These are phyloP conservation scores for Dryas alaskensis DNA, from an alignment of 306 rosid species.

Conservation along the genomic window DNA sequence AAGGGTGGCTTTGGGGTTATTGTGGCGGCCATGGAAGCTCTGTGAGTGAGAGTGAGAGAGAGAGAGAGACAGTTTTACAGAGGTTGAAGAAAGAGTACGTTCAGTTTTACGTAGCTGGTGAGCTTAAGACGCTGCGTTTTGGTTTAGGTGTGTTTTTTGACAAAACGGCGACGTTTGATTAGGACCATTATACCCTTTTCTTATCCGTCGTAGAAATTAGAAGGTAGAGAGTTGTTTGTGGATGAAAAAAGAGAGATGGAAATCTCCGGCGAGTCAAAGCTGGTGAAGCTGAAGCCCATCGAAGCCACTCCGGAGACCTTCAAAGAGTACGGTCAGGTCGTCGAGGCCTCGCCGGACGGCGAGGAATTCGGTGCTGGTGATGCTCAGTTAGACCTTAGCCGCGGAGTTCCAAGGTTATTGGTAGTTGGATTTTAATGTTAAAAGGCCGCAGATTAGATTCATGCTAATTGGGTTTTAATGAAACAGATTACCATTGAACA, in stretches of 20 bases:
- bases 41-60: background rate
- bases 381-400: slow-evolving; percentile 74
- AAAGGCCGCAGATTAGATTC: background rate
- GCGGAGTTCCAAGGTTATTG: slow-evolving; percentile 71
- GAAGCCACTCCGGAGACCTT: slow-evolving; percentile 67
- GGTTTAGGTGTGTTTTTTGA: no score
- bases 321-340: slow-evolving; percentile 65
- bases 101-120: background rate
- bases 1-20: background rate
- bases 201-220: no score
- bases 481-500: background rate
- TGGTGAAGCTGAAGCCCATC: slow-evolving; percentile 47
- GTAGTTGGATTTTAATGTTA: background rate
- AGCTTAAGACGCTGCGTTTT: slow-evolving; percentile 12
- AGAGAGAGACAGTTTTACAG: background rate
- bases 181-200: no score
- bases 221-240: background rate
- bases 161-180: no score
- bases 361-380: slow-evolving; percentile 58
- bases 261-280: slow-evolving; percentile 8
- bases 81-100: background rate
- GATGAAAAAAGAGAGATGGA: slow-evolving; percentile 9
- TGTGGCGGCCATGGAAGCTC: slow-evolving; percentile 2
- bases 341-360: slow-evolving; percentile 55
- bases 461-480: background rate